Percentiles rank a stretch among this genome's conserved stretches.
Conservation (phyloP, 768 basidiomycete species). For the Boletus sp. region DNA sequence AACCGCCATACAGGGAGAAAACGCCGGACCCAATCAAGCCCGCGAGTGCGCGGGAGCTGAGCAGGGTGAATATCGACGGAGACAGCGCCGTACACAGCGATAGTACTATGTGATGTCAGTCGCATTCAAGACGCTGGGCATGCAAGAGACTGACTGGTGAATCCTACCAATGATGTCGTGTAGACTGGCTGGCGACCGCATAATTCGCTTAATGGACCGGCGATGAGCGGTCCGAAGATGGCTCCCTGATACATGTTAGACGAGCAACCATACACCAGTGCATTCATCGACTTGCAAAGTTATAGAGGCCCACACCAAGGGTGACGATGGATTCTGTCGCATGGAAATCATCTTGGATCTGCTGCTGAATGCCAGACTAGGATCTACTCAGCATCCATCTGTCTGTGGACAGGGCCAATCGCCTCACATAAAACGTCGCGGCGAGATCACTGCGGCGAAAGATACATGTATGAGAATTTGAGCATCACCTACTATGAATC, state of each 20-base stretch:
- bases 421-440: background rate
- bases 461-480: background rate
- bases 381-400: slow-evolving; percentile 1
- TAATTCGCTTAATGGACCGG: slow-evolving; percentile 25
- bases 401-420: background rate
- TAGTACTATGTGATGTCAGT: slow-evolving; percentile 19
- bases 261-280: no score
- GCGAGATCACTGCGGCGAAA: slow-evolving; percentile 17
- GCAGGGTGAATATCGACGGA: slow-evolving; percentile 20
- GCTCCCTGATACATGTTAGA: slow-evolving; percentile 13
- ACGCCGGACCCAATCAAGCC: slow-evolving; percentile 26
- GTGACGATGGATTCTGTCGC: no score
- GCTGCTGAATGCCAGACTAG: slow-evolving; percentile 19
- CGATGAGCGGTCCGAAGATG: slow-evolving; percentile 27
- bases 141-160: slow-evolving; percentile 17
- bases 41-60: slow-evolving; percentile 19
- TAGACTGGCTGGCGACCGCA: slow-evolving; percentile 28
- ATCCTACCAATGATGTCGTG: slow-evolving; percentile 18
- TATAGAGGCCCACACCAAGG: no score
- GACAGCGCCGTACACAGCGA: slow-evolving; percentile 25
- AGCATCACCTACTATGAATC: background rate
- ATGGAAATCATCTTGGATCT: no score
- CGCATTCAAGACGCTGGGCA: background rate
- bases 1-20: slow-evolving; percentile 32
- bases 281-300: no score